Base-by-base conservation (phyloP, 164 flowering plant genomes). In the Tinospora cordifolia region DNA sequence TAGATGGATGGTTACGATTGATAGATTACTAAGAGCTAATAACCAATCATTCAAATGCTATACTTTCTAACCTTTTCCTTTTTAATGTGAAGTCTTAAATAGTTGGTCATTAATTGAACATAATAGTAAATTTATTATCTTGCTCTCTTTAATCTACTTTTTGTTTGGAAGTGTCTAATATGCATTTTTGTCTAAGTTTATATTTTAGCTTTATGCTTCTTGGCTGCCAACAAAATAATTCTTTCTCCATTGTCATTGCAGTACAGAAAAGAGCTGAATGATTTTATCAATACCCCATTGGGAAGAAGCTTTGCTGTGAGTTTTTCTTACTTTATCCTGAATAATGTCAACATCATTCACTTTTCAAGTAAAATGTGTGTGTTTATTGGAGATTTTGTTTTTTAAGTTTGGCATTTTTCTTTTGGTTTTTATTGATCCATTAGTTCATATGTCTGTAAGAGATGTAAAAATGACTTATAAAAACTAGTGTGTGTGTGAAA, bases 211-310 rank as follows among this genome's bases (percentile, higher is more conserved):
- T 46, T 12, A 7, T 69, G 26, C 15, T 74, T 26, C 24, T 19
- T 12, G 34, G 36, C 36, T 64, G 30, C 39, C 39, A 21, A 34
- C 34, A 22, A 25, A n/a, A 10, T 69, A 39, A 62, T 0, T 15
- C 21, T 12, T 36, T 39, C 46, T 19, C 30, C 30, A 19, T 68
- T 80, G 21, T 36, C 30, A 57, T 79, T 88, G 85, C 97, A 94
- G 98, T 94, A 92, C 81, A 88, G 95, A 82, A 88, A 72, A 84
- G 84, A 88, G 81, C 74, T 94, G 40, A 84, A 25, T 79, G 89
- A 81, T 71, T 87, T 87, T 77, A 75, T 89, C 62, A 77, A 82
- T 62, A 82, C 93, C 13, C 97, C 97, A 10, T 1, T 94, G 25
- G 99, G 99, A 71, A 89, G 83, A 77, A 81, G 88, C 72, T 76